Conservation (phyloP, 495 filamentous ascomycete species). For the Penicillium verhagenii region DNA sequence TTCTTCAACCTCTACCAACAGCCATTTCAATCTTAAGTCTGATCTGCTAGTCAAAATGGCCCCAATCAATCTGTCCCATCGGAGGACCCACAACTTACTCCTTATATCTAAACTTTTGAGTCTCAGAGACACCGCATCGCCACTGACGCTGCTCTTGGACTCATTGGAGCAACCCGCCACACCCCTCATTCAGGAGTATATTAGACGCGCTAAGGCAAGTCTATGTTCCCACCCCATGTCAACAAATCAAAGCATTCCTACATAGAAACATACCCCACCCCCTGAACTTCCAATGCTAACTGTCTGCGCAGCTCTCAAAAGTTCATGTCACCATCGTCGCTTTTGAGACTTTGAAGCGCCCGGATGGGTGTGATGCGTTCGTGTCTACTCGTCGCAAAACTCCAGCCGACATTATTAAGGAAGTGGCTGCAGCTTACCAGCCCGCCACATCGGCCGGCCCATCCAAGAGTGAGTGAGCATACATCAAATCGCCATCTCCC, state of each 20-base stretch:
- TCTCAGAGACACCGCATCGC: slow-evolving; percentile 74
- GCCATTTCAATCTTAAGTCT: background rate
- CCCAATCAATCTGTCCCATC: slow-evolving; percentile 55
- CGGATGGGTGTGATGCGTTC: slow-evolving; percentile 58
- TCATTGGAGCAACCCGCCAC: slow-evolving; percentile 77
- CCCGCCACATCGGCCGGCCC: slow-evolving; percentile 27
- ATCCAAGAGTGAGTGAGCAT: slow-evolving; percentile 30
- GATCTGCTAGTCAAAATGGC: slow-evolving; percentile 26
- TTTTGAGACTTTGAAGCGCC: slow-evolving; percentile 66
- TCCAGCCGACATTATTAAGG: slow-evolving; percentile 58
- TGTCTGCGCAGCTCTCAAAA: slow-evolving; percentile 45
- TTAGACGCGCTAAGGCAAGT: slow-evolving; percentile 69
- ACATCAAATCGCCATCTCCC: background rate
- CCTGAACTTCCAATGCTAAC: slow-evolving; percentile 24
- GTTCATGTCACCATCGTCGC: slow-evolving; percentile 71
- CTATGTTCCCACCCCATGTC: slow-evolving; percentile 23
- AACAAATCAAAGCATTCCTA: slow-evolving; percentile 35
- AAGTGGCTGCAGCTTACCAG: slow-evolving; percentile 34
- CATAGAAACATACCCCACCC: too few species aligned
- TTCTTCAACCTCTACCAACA: slow-evolving; percentile 8
- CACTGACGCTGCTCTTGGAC: slow-evolving; percentile 83
- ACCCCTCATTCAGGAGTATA: slow-evolving; percentile 71
- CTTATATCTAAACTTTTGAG: slow-evolving; percentile 81
- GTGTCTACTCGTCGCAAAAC: slow-evolving; percentile 61
- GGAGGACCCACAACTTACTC: slow-evolving; percentile 81